Conservation (phyloP, 441 rosid species). For the Erysimum cheiri region DNA sequence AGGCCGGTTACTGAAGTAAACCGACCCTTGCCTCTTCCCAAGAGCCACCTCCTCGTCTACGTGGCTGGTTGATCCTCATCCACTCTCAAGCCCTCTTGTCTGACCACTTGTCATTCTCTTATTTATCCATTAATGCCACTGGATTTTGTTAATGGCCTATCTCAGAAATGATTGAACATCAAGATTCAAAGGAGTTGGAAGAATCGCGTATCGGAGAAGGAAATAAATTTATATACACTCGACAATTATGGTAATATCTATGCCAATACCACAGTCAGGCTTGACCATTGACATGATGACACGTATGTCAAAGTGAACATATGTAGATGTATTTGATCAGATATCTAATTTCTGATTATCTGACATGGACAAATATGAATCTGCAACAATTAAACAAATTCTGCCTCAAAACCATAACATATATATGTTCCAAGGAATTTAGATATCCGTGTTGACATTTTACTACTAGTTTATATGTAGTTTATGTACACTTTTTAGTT, state of each 20-base stretch:
- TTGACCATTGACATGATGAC: conserved; percentile 15
- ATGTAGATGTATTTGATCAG: background rate
- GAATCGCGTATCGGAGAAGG: background rate
- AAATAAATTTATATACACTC: background rate
- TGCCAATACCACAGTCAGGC: background rate
- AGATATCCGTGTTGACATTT: background rate
- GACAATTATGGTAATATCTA: background rate
- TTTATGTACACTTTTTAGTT: conserved; percentile 31
- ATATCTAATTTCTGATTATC: background rate
- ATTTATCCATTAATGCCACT: conserved; percentile 36
- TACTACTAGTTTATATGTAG: background rate
- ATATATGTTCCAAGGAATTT: background rate
- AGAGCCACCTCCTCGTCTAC: conserved; percentile 44
- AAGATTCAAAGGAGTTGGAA: background rate
- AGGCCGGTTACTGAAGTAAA: conserved; percentile 43
- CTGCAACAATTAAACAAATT: background rate
- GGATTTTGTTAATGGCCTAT: background rate
- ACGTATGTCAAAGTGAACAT: background rate
- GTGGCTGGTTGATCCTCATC: conserved; percentile 39
- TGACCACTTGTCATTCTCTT: conserved; percentile 22
- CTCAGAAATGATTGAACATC: background rate
- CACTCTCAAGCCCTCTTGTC: conserved; percentile 35
- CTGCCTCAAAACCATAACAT: background rate
- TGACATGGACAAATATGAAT: background rate
- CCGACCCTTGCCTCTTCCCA: conserved; percentile 46